These are phyloP conservation scores for Oemleria cerasiformis DNA, from an alignment of 306 rosid species.

Conservation along the genomic window DNA sequence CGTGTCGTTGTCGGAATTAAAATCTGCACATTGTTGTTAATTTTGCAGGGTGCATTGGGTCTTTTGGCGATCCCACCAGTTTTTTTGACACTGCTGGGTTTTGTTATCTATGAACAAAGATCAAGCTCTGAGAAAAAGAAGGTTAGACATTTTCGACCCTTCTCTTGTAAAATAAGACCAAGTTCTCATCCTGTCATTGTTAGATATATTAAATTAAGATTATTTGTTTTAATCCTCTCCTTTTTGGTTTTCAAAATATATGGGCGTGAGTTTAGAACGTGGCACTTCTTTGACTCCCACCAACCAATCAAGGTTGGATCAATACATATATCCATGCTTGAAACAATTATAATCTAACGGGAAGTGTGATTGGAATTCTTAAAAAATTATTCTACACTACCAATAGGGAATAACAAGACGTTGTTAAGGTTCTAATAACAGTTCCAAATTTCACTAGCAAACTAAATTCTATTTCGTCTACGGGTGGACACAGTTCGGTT, in stretches of 20 bases:
- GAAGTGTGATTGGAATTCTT: no score
- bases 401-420: no score
- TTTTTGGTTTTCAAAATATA: not conserved
- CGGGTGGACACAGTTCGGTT: no score
- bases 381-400: no score
- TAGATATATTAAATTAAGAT: no score
- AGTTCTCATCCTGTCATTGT: not conserved
- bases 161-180: not conserved
- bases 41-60: conserved; percentile 52
- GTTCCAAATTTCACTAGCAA: no score
- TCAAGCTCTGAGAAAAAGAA: conserved; percentile 33
- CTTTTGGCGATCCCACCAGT: conserved; percentile 64
- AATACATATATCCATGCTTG: no score
- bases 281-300: not conserved
- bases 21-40: not conserved
- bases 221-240: not conserved
- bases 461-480: no score
- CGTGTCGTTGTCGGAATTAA: no score
- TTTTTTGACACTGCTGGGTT: conserved; percentile 52
- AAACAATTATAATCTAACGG: no score
- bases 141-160: conserved; percentile 30
- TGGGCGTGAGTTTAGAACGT: not conserved
- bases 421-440: no score
- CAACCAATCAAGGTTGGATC: not conserved
- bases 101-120: conserved; percentile 51